These are phyloP conservation scores for Ottelia alismoides DNA, from an alignment of 106 monocot genomes.

Conservation along the genomic window DNA sequence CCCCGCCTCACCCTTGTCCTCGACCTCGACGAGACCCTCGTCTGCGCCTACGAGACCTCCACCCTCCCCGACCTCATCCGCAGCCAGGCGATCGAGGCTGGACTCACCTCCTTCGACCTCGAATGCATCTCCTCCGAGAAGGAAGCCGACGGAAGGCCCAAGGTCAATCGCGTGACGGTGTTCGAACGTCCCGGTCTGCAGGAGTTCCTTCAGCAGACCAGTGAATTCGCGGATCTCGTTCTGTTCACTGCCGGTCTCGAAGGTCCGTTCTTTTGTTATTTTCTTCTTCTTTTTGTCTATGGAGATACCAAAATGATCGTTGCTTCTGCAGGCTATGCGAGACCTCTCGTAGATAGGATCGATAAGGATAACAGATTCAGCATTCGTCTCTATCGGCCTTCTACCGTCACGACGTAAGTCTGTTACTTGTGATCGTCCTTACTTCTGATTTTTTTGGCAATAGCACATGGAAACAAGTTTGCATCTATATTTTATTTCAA, in stretches of 20 bases:
- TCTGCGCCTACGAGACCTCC: constrained; percentile 87
- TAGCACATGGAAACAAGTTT: no score
- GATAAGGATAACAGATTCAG: constrained; percentile 54
- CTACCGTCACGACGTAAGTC: constrained; percentile 74
- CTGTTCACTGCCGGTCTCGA: constrained; percentile 73
- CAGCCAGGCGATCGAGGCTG: constrained; percentile 72
- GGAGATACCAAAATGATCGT: neutral
- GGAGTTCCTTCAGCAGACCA: constrained; percentile 31
- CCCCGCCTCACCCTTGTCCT: no score
- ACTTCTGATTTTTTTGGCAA: no score
- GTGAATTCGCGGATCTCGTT: constrained; percentile 40
- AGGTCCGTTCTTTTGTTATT: constrained; percentile 21
- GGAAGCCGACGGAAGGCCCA: constrained; percentile 35
- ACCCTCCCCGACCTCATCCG: constrained; percentile 51
- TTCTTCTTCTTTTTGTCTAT: neutral
- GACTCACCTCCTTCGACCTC: constrained; percentile 81
- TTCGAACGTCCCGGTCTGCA: constrained; percentile 46
- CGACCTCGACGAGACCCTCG: constrained; percentile 93
- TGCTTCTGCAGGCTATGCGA: constrained; percentile 67
- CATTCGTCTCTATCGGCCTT: constrained; percentile 58
- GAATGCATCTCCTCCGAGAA: constrained; percentile 65
- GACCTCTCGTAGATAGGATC: constrained; percentile 82
- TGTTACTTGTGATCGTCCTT: no score
- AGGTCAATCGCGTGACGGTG: constrained; percentile 41
- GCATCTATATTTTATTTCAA: no score